Evolutionary conservation across 371 early-diverging fungal genomes (phyloP).

Genomic region (Rhizopus delemar): DNA sequence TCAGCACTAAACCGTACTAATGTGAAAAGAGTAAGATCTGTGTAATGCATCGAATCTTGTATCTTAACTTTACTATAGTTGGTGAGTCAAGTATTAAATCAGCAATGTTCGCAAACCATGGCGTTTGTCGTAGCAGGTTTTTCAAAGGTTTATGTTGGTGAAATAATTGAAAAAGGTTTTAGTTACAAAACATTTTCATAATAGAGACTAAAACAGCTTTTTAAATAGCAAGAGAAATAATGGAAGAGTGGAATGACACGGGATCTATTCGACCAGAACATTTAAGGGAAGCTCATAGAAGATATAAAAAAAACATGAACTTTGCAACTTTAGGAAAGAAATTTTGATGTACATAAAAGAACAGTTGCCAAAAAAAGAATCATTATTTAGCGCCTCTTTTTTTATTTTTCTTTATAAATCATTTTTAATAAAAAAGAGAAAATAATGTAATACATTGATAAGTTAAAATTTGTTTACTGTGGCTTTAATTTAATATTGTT

Average conservation of each 20-base stretch:
- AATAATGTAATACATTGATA: too few species aligned
- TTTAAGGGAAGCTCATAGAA: slow-evolving; percentile 87
- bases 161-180: slow-evolving; percentile 87
- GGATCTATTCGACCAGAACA: slow-evolving; percentile 81
- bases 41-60: neutral
- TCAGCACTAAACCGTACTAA: slow-evolving; percentile 83
- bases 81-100: slow-evolving; percentile 73
- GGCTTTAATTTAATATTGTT: too few species aligned
- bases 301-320: slow-evolving; percentile 62
- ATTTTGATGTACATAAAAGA: slow-evolving; percentile 2
- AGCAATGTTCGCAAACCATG: slow-evolving; percentile 84
- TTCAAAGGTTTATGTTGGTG: slow-evolving; percentile 95
- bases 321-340: slow-evolving; percentile 23
- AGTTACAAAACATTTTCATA: too few species aligned
- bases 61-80: slow-evolving; percentile 42
- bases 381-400: too few species aligned
- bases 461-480: too few species aligned
- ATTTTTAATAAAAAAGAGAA: too few species aligned
- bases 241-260: slow-evolving; percentile 70
- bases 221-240: slow-evolving; percentile 62
- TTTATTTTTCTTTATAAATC: too few species aligned
- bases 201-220: neutral
- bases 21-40: slow-evolving; percentile 73
- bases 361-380: too few species aligned
- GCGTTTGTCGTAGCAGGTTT: slow-evolving; percentile 92